phyloP scores from a whole-genome alignment of 2,329 filamentous ascomycete genomes.

The Dendrostoma leiphaemia region DNA sequence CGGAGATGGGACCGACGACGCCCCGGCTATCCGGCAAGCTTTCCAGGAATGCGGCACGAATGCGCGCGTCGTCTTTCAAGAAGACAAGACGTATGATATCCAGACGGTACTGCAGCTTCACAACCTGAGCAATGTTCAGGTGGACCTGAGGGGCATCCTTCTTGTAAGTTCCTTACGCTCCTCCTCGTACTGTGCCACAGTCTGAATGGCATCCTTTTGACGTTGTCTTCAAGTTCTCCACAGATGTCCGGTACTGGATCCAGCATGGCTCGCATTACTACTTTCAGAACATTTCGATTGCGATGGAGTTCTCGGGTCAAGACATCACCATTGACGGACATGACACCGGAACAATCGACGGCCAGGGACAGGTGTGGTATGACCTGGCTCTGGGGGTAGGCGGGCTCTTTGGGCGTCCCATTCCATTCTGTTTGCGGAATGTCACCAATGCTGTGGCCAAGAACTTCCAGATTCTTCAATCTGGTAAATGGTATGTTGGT shows the following conservation, averaged over 20 bases:
- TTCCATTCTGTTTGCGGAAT: conserved; percentile 7
- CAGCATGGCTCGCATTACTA: conserved; percentile 9
- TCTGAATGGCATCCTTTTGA: neutral
- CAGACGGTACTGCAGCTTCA: conserved; percentile 6
- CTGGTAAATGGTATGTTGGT: conserved; percentile 5
- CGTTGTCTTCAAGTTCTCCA: neutral
- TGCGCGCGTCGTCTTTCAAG: conserved; percentile 1
- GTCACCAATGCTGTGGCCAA: conserved; percentile 5
- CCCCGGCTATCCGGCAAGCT: conserved; percentile 4
- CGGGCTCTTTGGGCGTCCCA: conserved; percentile 9
- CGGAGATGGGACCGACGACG: neutral
- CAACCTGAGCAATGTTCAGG: conserved; percentile 11
- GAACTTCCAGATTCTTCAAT: conserved; percentile 8
- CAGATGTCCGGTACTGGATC: conserved; percentile 9
- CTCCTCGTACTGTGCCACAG: neutral
- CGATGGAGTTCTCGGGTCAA: conserved; percentile 6
- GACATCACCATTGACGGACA: conserved; percentile 7
- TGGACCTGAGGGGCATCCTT: conserved; percentile 7
- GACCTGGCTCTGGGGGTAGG: conserved; percentile 7
- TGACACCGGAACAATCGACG: conserved; percentile 3
- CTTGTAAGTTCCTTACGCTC: neutral
- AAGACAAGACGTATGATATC: conserved; percentile 6
- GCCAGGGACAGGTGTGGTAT: conserved; percentile 8
- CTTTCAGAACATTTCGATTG: conserved; percentile 13
- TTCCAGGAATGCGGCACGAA: conserved; percentile 2